Base-by-base conservation (phyloP, 1,139 yeast species). In the Saccharomyces pastorianus region DNA sequence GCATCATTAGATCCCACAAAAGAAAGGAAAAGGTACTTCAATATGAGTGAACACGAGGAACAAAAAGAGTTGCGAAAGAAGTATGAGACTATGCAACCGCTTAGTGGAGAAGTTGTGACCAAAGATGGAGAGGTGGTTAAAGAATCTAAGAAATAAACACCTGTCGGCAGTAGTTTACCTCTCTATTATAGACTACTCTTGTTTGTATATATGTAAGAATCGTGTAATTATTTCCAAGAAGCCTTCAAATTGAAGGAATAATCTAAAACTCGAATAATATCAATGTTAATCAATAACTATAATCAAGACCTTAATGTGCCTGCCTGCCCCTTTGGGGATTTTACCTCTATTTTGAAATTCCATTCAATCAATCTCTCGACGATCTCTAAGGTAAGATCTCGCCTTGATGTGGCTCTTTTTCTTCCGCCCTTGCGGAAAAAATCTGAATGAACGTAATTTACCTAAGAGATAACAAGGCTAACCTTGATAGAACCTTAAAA, bases 41-140 rank as follows among this genome's bases (percentile, higher is more conserved):
- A 93, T 64, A 79, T 81, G 53, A 74, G 78, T 49, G 97, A 90
- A 62, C 95, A 90, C 68, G 83, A 80, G 58, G 78, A 83, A 58
- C 97, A 90, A 69, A 80, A 81, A 66, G 79, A 79, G 63, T 78
- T 89, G 63, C 76, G 82, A 58, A 79, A 80, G 57, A 77, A 84
- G 65, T 83, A 80, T 62, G 84, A 84, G 55, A 71, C 78, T 56
- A 67, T 81, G 11, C 97, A 90, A 68, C 88, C 91, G 1, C 77
- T 89, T 52, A 71, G 78, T 6, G 83, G 83, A 14, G 73, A 76
- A 29, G 67, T 71, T 11, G 62, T 61, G 7, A 68, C 73, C 4
- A 59, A 64, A 47, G 68, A 63, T 53, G 63, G 64, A 14, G 64
- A 66, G 49, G 50, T 56, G 4, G 57, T 59, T 1, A 23, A 28